Conservation (phyloP, 2,329 filamentous ascomycete species). For the Penicillium rolfsii region DNA sequence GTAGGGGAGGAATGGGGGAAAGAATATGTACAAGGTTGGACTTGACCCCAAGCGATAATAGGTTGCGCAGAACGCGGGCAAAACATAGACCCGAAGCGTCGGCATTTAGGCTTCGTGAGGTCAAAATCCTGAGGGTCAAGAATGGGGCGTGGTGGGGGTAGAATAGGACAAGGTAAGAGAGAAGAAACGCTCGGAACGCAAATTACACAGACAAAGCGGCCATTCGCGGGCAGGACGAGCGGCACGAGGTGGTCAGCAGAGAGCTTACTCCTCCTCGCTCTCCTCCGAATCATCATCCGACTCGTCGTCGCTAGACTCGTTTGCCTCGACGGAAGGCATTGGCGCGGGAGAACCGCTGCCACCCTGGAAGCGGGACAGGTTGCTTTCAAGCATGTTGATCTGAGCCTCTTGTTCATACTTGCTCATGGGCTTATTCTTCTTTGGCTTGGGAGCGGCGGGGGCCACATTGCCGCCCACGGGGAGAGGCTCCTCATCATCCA, state of each 20-base stretch:
- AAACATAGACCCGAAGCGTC: not conserved
- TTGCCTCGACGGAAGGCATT: conserved; percentile 48
- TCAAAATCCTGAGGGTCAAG: not conserved
- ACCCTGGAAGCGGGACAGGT: conserved; percentile 51
- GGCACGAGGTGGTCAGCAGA: not conserved
- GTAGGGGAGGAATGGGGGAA: conserved; percentile 14
- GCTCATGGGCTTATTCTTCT: conserved; percentile 58
- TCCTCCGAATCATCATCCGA: conserved; percentile 53
- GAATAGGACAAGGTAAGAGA: conserved; percentile 9
- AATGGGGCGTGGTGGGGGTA: not conserved
- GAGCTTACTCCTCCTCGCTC: conserved; percentile 53
- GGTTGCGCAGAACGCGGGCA: not conserved
- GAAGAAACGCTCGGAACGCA: conserved; percentile 29
- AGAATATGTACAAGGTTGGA: conserved; percentile 25
- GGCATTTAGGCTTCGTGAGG: not conserved
- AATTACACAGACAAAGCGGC: conserved; percentile 21
- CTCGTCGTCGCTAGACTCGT: conserved; percentile 51
- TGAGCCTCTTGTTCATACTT: conserved; percentile 55
- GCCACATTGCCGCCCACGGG: conserved; percentile 39
- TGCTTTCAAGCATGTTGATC: conserved; percentile 53
- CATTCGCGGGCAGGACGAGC: conserved; percentile 2
- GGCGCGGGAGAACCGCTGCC: conserved; percentile 48
- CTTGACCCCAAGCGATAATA: conserved; percentile 2
- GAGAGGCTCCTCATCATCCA: conserved; percentile 48
- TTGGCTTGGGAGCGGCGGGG: conserved; percentile 48